Percentiles rank a stretch among this genome's conserved stretches.
phyloP scores from a whole-genome alignment of 129 eudicot genomes.

The Saussurea involucrata region DNA sequence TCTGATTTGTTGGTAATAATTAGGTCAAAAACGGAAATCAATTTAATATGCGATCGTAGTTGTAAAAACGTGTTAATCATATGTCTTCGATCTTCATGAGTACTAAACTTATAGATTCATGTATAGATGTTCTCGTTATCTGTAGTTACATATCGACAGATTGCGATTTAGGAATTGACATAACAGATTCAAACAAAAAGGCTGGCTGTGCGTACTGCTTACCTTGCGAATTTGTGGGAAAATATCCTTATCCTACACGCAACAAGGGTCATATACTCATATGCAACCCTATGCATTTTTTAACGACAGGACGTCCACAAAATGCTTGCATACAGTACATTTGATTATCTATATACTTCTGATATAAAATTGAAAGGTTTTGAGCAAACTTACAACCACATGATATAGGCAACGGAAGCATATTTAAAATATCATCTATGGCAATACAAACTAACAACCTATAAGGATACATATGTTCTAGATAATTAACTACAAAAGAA shows the following conservation, averaged over 20 bases:
- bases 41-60: neutral
- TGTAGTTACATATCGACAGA: slow-evolving; percentile 13
- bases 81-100: neutral
- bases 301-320: slow-evolving; percentile 1
- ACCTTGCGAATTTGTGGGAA: neutral
- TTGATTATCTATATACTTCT: neutral
- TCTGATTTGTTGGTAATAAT: slow-evolving; percentile 1
- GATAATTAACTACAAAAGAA: no score
- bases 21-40: neutral
- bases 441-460: no score
- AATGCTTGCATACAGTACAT: neutral
- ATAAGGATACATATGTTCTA: no score
- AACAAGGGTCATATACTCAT: neutral
- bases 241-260: neutral
- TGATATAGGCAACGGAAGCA: no score
- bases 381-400: no score
- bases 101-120: slow-evolving; percentile 6
- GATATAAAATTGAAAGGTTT: no score
- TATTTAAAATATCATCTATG: no score
- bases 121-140: neutral
- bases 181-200: slow-evolving; percentile 10
- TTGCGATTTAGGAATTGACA: slow-evolving; percentile 14
- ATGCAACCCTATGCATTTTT: neutral
- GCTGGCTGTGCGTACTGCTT: neutral
- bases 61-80: neutral